phyloP scores from a whole-genome alignment of 2,329 filamentous ascomycete species.

The Talaromyces sp. region DNA sequence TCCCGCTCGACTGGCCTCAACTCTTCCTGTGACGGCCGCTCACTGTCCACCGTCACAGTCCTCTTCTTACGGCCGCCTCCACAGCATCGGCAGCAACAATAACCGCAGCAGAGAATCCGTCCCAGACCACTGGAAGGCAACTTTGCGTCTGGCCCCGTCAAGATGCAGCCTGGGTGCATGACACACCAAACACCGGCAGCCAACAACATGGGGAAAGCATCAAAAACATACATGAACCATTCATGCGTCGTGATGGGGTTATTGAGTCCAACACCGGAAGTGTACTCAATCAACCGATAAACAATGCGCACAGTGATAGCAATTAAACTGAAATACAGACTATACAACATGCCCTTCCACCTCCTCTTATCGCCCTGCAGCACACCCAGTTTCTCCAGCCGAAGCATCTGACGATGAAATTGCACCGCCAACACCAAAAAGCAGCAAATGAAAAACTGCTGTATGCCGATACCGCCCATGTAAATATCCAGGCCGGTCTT shows the following conservation, averaged over 20 bases:
- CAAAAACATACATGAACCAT: slow-evolving; percentile 50
- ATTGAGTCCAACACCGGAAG: slow-evolving; percentile 35
- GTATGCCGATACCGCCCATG: slow-evolving; percentile 43
- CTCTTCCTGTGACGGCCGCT: not conserved
- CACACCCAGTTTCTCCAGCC: not conserved
- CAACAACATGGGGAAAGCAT: slow-evolving; percentile 55
- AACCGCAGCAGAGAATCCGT: slow-evolving; percentile 9
- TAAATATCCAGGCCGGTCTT: slow-evolving; percentile 27
- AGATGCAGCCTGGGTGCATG: not conserved
- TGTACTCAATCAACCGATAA: slow-evolving; percentile 60
- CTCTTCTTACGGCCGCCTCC: slow-evolving; percentile 1
- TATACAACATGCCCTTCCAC: slow-evolving; percentile 40
- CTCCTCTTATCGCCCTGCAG: not conserved
- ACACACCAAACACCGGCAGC: not conserved
- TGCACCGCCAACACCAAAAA: slow-evolving; percentile 49
- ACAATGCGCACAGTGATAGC: slow-evolving; percentile 55
- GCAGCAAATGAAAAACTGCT: slow-evolving; percentile 50
- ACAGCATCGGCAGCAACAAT: slow-evolving; percentile 6
- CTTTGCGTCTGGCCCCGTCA: slow-evolving; percentile 3
- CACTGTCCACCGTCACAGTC: not conserved
- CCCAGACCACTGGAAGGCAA: slow-evolving; percentile 4
- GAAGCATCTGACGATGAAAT: slow-evolving; percentile 47
- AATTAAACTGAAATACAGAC: slow-evolving; percentile 49
- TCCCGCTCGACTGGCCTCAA: not conserved
- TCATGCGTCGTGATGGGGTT: slow-evolving; percentile 59